Conservation (phyloP, 2,329 filamentous ascomycete genomes). For the Basipetospora sp. region DNA sequence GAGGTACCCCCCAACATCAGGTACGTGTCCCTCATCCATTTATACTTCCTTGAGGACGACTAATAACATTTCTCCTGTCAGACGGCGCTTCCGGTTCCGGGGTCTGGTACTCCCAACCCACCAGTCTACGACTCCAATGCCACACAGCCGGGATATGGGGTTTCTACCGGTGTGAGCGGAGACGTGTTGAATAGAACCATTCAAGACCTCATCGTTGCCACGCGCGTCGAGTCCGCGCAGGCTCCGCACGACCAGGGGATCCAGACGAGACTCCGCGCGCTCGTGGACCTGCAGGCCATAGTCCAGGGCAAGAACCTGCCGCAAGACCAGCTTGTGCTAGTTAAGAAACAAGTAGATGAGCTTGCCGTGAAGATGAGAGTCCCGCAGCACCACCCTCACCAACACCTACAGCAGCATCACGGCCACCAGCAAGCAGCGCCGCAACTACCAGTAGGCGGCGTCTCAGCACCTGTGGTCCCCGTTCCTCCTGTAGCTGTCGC, state of each 20-base stretch:
- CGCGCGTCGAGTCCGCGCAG: constrained; percentile 58
- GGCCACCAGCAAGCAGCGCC: constrained; percentile 14
- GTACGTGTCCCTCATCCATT: constrained; percentile 4
- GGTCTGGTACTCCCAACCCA: neutral
- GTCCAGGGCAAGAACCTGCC: constrained; percentile 65
- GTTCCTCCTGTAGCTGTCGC: neutral
- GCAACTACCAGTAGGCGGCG: constrained; percentile 4
- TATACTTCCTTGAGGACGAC: neutral
- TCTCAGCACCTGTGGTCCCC: neutral
- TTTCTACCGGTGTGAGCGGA: constrained; percentile 39
- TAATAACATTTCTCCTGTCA: constrained; percentile 1
- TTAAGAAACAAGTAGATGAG: constrained; percentile 71
- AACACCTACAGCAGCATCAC: constrained; percentile 23
- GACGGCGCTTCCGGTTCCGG: neutral
- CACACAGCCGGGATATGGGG: constrained; percentile 2
- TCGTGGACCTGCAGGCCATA: constrained; percentile 64
- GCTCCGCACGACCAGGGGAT: constrained; percentile 63
- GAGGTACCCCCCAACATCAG: constrained; percentile 3
- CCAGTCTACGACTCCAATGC: neutral
- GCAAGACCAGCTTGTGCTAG: constrained; percentile 66
- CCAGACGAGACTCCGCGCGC: constrained; percentile 66
- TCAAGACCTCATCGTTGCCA: constrained; percentile 57
- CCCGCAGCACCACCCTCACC: constrained; percentile 9
- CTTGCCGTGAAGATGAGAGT: constrained; percentile 52
- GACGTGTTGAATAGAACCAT: constrained; percentile 73